Evolutionary conservation across 371 early-diverging fungal species (phyloP), one percentile per base, ranked within the genome.

Genomic region (Mortierella sp.): DNA sequence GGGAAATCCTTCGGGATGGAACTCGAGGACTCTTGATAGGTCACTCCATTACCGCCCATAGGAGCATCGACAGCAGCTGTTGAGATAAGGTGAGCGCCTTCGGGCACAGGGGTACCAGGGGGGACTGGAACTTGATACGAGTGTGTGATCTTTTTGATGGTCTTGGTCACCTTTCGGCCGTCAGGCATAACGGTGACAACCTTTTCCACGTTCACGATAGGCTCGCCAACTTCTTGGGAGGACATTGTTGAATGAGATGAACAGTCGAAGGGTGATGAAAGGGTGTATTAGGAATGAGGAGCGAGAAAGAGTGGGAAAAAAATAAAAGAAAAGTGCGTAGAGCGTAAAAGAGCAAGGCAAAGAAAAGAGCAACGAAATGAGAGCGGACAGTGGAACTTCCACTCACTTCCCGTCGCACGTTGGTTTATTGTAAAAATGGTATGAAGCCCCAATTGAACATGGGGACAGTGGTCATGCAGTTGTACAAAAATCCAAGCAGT

Each of bases 111-210:
- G 7, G 75, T 68, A n/a, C 80, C 80, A 12, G 80, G 71, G 1
- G 80, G 80, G 37, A 80, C 80, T 61, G 66, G 49, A 64, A 80
- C 75, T 65, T 74, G 74, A 34, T 76, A 76, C 53, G 55, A 58
- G 49, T 78, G 72, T 34, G 78, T 78, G 45, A 66, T 76, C 64
- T 72, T 71, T 37, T 77, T 77, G 61, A 67, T 70, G 19, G 75
- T 80, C 71, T 74, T 80, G 28, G 71, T 80, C 35, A 74, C 80
- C 70, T 70, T 80, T 45, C 75, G 67, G 15, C 80, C 80, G 53
- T 80, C 80, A 10, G 80, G 80, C 8, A 74, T 37, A 63, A 74
- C 68, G 42, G 75, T 74, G 45, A 70, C 70, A 53, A 70, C 28
- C 26, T 19, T 80, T 49, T 80, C 75, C 40, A 64, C 64, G 61